Conservation (phyloP, 306 rosid genomes). For the Urtica urens region DNA sequence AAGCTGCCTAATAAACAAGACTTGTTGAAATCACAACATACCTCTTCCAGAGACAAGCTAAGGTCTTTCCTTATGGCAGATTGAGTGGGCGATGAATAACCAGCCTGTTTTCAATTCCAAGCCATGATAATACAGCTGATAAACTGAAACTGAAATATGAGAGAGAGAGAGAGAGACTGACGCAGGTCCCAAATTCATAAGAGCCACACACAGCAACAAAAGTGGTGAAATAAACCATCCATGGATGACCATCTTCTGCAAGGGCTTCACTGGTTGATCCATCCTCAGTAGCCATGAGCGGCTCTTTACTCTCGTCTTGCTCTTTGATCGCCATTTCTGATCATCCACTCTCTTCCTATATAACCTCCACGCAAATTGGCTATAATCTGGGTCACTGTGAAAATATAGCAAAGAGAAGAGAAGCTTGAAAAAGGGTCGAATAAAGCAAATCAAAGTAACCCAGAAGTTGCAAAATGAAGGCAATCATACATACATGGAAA, state of each 20-base stretch:
- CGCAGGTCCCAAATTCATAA: slow-evolving; percentile 77
- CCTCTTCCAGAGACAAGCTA: slow-evolving; percentile 58
- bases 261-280: slow-evolving; percentile 17
- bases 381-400: slow-evolving; percentile 3
- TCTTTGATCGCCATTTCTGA: slow-evolving; percentile 43
- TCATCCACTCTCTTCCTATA: slow-evolving; percentile 7
- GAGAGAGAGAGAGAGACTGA: slow-evolving; percentile 21
- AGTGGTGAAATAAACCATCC: slow-evolving; percentile 84
- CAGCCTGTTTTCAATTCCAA: slow-evolving; percentile 50
- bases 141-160: neutral
- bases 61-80: slow-evolving; percentile 59
- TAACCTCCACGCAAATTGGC: neutral
- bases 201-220: slow-evolving; percentile 82
- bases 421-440: slow-evolving; percentile 3
- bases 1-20: neutral
- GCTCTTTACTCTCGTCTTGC: slow-evolving; percentile 25
- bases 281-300: slow-evolving; percentile 27
- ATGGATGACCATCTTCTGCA: slow-evolving; percentile 36
- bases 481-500: neutral
- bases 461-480: slow-evolving; percentile 1
- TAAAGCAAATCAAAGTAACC: slow-evolving; percentile 5
- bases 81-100: slow-evolving; percentile 88
- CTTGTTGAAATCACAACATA: too few relatives aligned
- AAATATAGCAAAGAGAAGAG: slow-evolving; percentile 1
- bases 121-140: neutral